A percentile compares a stretch with the other conserved stretches of the same genome.
These are phyloP conservation scores for Microbotryomycetes sp. DNA, from an alignment of 1,284 basidiomycete genomes.

Conservation along the genomic window DNA sequence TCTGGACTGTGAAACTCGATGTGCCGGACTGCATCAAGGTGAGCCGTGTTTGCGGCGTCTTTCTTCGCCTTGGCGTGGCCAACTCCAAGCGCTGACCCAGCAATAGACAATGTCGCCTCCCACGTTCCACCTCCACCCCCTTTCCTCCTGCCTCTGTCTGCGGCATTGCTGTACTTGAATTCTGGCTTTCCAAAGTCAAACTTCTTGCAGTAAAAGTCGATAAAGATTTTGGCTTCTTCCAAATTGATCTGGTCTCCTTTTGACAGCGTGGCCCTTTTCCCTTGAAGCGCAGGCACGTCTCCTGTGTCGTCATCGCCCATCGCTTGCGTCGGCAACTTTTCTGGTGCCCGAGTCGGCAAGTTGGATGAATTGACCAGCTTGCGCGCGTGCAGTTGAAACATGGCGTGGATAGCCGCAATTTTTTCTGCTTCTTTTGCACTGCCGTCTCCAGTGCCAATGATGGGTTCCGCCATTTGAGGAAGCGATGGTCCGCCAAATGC, in stretches of 20 bases:
- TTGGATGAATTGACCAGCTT: slow-evolving; percentile 45
- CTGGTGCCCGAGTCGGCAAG: slow-evolving; percentile 22
- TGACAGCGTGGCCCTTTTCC: slow-evolving; percentile 45
- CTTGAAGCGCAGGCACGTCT: slow-evolving; percentile 14
- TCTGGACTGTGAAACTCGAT: slow-evolving; percentile 72
- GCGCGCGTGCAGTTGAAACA: slow-evolving; percentile 58
- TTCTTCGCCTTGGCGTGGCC: slow-evolving; percentile 69
- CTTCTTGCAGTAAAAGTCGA: slow-evolving; percentile 84
- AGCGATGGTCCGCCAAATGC: slow-evolving; percentile 12
- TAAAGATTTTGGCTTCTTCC: slow-evolving; percentile 77
- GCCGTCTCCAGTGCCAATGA: slow-evolving; percentile 56
- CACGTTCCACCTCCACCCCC: slow-evolving; percentile 46
- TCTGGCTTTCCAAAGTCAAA: slow-evolving; percentile 78
- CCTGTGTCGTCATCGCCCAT: not conserved
- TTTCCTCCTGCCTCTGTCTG: slow-evolving; percentile 31
- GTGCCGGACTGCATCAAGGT: slow-evolving; percentile 80
- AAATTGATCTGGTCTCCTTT: slow-evolving; percentile 62
- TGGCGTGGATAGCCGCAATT: slow-evolving; percentile 63
- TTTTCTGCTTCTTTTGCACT: slow-evolving; percentile 64
- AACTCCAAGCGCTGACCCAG: slow-evolving; percentile 69
- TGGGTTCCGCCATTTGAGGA: slow-evolving; percentile 19
- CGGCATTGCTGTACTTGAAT: slow-evolving; percentile 50
- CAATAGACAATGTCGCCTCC: slow-evolving; percentile 77
- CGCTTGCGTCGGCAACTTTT: slow-evolving; percentile 36
- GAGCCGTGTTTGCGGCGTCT: slow-evolving; percentile 62